phyloP scores from a whole-genome alignment of 306 rosid genomes.

The Macrotyloma uniflorum region DNA sequence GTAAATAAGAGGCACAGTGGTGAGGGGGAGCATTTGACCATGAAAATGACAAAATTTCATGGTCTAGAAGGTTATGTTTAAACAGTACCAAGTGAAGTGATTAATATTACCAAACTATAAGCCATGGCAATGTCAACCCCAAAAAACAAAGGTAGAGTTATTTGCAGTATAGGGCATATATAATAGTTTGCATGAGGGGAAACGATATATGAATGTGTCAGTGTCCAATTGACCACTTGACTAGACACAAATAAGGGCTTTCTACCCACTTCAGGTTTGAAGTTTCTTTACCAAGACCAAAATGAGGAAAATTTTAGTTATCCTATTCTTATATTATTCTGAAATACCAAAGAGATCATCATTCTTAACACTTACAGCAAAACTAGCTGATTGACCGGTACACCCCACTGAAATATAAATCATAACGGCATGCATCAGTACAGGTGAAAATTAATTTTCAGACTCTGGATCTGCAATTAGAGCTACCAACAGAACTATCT shows the following conservation, averaged over 20 bases:
- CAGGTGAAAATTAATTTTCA: conserved; percentile 4
- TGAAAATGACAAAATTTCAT: conserved; percentile 21
- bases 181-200: conserved; percentile 7
- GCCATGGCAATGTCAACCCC: too few species aligned
- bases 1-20: background rate
- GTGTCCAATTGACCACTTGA: background rate
- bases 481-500: background rate
- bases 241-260: background rate
- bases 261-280: background rate
- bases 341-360: conserved; percentile 10
- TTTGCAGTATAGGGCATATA: too few species aligned
- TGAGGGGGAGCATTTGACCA: background rate
- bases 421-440: background rate
- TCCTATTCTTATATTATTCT: background rate
- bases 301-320: background rate
- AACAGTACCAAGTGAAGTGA: background rate
- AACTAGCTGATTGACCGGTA: background rate
- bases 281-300: conserved; percentile 24
- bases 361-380: conserved; percentile 9
- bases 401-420: background rate
- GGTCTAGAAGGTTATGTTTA: background rate
- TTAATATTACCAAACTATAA: conserved; percentile 12
- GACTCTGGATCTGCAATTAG: conserved; percentile 3
- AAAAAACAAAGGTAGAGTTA: too few species aligned
- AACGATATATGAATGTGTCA: background rate